Percentiles rank a stretch among this genome's conserved stretches.
phyloP scores from a whole-genome alignment of 2,329 filamentous ascomycete species.

The Ascochyta fabae region DNA sequence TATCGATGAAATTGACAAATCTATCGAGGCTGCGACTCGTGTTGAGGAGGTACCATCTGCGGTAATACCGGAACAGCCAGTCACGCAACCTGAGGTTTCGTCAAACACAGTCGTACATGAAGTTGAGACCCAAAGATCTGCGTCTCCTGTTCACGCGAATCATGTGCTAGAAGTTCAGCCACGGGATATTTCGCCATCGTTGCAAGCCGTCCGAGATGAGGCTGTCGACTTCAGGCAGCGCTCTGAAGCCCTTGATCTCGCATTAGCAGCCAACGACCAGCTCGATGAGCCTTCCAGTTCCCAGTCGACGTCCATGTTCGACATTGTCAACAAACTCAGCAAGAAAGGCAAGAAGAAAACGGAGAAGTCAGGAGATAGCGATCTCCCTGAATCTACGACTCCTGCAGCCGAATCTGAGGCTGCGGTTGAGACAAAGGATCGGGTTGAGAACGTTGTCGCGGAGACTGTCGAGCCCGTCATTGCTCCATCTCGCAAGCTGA shows the following conservation, averaged over 20 bases:
- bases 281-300: conserved; percentile 20
- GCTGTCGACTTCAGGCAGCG: conserved; percentile 35
- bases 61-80: conserved; percentile 1
- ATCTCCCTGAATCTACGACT: conserved; percentile 29
- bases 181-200: conserved; percentile 31
- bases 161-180: background rate
- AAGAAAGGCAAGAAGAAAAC: conserved; percentile 41
- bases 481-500: conserved; percentile 17
- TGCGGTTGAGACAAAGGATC: conserved; percentile 31
- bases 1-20: conserved; percentile 12
- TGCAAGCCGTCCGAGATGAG: conserved; percentile 36
- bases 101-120: background rate
- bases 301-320: conserved; percentile 32
- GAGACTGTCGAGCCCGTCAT: background rate
- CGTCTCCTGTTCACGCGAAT: conserved; percentile 1
- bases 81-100: background rate
- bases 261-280: conserved; percentile 19
- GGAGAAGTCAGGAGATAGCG: conserved; percentile 29
- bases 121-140: conserved; percentile 3
- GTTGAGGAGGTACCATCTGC: conserved; percentile 6
- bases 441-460: conserved; percentile 17
- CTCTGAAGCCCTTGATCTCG: conserved; percentile 34
- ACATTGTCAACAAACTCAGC: conserved; percentile 35
- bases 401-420: conserved; percentile 26
- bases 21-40: background rate